Conservation (phyloP, 1,139 yeast genomes). For the Tardiomyces depauwii region DNA sequence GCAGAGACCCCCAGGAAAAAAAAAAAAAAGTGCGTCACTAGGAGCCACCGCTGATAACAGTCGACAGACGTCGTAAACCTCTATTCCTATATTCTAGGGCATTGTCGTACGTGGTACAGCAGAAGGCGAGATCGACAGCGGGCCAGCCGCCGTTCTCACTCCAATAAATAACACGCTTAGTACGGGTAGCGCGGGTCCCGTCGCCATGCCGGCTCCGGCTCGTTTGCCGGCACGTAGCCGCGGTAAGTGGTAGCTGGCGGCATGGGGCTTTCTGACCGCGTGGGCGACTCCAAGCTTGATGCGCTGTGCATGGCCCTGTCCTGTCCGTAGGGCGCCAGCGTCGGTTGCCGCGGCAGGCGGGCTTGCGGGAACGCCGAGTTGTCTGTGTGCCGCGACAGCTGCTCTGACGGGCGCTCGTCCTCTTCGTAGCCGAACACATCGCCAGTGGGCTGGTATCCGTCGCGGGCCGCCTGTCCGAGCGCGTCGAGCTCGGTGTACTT, state of each 20-base stretch:
- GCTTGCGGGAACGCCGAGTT: background rate
- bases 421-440: background rate
- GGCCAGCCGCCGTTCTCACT: background rate
- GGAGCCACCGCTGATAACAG: no score
- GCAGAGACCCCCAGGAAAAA: no score
- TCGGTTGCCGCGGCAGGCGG: background rate
- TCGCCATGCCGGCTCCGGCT: background rate
- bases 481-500: slow-evolving; percentile 71
- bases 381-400: background rate
- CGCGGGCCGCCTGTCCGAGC: slow-evolving; percentile 80
- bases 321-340: background rate
- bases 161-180: background rate
- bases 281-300: background rate
- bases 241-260: background rate
- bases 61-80: no score
- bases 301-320: background rate
- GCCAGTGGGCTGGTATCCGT: slow-evolving; percentile 14
- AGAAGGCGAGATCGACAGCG: no score
- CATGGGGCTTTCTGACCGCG: background rate
- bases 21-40: no score
- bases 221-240: background rate
- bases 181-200: background rate
- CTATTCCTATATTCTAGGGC: no score
- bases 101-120: no score
- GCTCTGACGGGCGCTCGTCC: background rate